phyloP scores from a whole-genome alignment of 73 alveolate species.

The Paramecium tetraurelia region DNA sequence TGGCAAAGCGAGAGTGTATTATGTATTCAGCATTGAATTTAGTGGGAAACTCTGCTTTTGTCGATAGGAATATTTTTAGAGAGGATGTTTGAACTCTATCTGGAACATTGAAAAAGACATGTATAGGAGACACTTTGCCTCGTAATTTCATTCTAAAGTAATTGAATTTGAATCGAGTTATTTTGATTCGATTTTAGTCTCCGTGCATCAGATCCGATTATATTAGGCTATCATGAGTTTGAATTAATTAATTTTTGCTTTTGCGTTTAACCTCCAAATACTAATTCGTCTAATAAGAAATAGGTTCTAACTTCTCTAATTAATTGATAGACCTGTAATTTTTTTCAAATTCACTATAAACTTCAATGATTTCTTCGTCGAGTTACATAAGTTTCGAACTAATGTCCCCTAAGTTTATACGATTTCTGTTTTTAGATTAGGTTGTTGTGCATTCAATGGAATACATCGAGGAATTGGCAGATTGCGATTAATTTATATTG shows the following conservation, averaged over 20 bases:
- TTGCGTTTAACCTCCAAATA: not conserved
- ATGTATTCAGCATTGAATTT: conserved; percentile 36
- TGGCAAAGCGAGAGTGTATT: not conserved
- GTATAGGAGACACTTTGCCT: not conserved
- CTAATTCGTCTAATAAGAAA: not conserved
- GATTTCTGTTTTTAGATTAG: not conserved
- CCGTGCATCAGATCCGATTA: not conserved
- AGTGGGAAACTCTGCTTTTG: conserved; percentile 43
- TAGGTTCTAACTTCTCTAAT: not conserved
- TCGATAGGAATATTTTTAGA: not conserved
- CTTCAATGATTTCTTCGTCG: conserved; percentile 5
- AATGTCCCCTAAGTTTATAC: not conserved
- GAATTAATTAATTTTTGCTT: not conserved
- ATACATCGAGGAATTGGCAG: not conserved
- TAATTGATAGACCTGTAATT: not conserved
- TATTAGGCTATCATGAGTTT: not conserved
- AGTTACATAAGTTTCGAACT: not conserved
- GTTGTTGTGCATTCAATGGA: not conserved
- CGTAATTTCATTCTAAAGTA: not conserved
- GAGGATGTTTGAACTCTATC: not conserved
- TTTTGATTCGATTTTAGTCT: not conserved
- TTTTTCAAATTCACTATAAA: conserved; percentile 20
- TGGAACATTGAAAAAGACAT: conserved; percentile 3
- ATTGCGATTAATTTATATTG: not conserved
- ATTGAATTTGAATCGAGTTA: conserved; percentile 1